These are phyloP conservation scores for Cutaneotrichosporon mucoides DNA, from an alignment of 1,284 basidiomycete genomes.

Conservation along the genomic window DNA sequence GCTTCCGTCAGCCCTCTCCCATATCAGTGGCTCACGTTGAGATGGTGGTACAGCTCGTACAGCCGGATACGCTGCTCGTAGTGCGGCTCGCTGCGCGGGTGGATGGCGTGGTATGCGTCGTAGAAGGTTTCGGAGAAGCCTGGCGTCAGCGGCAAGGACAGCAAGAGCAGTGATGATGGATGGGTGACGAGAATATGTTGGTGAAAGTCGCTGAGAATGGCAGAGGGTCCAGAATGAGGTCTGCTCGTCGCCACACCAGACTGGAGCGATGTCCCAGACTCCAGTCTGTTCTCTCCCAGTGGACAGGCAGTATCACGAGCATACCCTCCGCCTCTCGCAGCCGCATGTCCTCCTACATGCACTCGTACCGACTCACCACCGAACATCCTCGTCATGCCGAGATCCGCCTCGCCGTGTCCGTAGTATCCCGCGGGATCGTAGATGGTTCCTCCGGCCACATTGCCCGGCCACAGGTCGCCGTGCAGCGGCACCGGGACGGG, in stretches of 20 bases:
- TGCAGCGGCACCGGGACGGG: slow-evolving; percentile 74
- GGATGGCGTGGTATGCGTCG: slow-evolving; percentile 64
- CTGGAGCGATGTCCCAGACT: no score
- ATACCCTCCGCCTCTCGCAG: no score
- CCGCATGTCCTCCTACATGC: no score
- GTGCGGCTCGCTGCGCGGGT: slow-evolving; percentile 68
- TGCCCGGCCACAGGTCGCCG: slow-evolving; percentile 71
- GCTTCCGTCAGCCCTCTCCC: slow-evolving; percentile 23
- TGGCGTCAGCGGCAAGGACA: slow-evolving; percentile 16
- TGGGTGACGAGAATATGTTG: no score
- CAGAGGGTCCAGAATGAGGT: no score
- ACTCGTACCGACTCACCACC: slow-evolving; percentile 52
- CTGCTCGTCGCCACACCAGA: no score
- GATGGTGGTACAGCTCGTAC: slow-evolving; percentile 81
- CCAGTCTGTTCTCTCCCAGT: no score
- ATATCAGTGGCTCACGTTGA: slow-evolving; percentile 55
- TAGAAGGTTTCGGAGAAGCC: slow-evolving; percentile 68
- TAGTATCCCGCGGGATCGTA: slow-evolving; percentile 79
- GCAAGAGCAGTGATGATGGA: no score
- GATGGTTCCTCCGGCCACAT: slow-evolving; percentile 60
- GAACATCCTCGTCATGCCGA: slow-evolving; percentile 78
- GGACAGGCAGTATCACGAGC: no score
- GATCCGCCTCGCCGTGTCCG: slow-evolving; percentile 80
- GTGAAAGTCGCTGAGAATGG: no score
- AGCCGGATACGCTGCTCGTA: slow-evolving; percentile 66